Evolutionary conservation across 1,284 basidiomycete species (phyloP).

Genomic region (Abortiporus biennis): DNA sequence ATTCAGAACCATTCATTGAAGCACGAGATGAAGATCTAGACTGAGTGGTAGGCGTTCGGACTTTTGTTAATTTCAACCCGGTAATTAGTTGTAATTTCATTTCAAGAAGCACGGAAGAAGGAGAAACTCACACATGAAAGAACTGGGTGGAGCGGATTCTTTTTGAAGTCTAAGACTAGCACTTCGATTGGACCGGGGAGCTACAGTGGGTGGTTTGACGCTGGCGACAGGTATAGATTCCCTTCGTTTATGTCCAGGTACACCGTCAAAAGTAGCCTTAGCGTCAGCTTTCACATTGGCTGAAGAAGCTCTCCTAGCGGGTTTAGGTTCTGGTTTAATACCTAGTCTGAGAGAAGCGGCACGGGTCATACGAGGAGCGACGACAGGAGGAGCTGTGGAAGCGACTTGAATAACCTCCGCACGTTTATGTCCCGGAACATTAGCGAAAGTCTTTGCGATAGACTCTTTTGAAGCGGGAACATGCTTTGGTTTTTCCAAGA

Average conservation of each 20-base stretch:
- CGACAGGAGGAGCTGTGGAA: slow-evolving; percentile 63
- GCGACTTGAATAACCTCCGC: slow-evolving; percentile 59
- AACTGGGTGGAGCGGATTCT: slow-evolving; percentile 51
- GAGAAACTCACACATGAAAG: slow-evolving; percentile 53
- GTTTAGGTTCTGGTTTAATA: slow-evolving; percentile 18
- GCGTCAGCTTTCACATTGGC: slow-evolving; percentile 3
- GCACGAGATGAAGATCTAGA: slow-evolving; percentile 22
- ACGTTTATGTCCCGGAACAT: slow-evolving; percentile 76
- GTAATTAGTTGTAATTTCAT: neutral
- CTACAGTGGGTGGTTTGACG: slow-evolving; percentile 52
- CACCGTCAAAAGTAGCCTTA: slow-evolving; percentile 57
- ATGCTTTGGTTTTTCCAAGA: slow-evolving; percentile 33
- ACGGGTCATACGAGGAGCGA: slow-evolving; percentile 69
- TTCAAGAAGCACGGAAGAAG: neutral
- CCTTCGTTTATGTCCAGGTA: slow-evolving; percentile 76
- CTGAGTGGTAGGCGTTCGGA: slow-evolving; percentile 8
- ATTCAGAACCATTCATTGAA: slow-evolving; percentile 22
- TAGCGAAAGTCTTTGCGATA: slow-evolving; percentile 56
- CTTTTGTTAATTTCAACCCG: no score
- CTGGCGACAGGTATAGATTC: slow-evolving; percentile 68
- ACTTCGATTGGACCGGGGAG: slow-evolving; percentile 65
- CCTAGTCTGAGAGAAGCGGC: slow-evolving; percentile 66
- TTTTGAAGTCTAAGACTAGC: slow-evolving; percentile 58
- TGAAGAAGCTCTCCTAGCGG: slow-evolving; percentile 13
- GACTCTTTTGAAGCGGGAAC: slow-evolving; percentile 52